A percentile compares a stretch with the other conserved stretches of the same genome.
phyloP scores from a whole-genome alignment of 345 rosid species.

The Jatropha curcas region DNA sequence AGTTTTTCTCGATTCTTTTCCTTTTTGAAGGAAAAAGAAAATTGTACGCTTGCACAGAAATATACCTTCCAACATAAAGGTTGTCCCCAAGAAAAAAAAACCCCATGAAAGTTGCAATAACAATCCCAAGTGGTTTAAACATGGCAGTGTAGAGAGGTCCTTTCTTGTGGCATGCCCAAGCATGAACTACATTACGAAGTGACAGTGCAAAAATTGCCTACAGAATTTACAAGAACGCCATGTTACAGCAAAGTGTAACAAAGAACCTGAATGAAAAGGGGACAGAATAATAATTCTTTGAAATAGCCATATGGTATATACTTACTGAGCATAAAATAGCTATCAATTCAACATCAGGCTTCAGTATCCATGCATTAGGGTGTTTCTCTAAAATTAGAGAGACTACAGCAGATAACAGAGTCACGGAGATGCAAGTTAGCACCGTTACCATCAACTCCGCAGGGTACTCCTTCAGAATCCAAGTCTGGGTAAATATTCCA shows the following conservation, averaged over 20 bases:
- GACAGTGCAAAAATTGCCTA: constrained; percentile 32
- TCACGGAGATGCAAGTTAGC: constrained; percentile 14
- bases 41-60: neutral
- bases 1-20: too few species aligned
- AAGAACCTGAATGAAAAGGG: too few species aligned
- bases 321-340: constrained; percentile 19
- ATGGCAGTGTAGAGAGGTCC: constrained; percentile 26
- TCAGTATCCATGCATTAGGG: constrained; percentile 20
- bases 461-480: constrained; percentile 20
- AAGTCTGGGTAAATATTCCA: constrained; percentile 15
- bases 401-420: constrained; percentile 27
- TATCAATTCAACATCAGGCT: constrained; percentile 15
- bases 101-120: constrained; percentile 33
- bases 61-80: constrained; percentile 16
- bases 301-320: neutral
- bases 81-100: constrained; percentile 36
- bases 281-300: neutral
- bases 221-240: neutral
- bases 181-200: constrained; percentile 27
- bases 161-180: constrained; percentile 33
- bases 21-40: too few species aligned
- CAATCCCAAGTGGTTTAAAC: constrained; percentile 36
- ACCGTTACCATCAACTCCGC: constrained; percentile 9
- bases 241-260: too few species aligned
- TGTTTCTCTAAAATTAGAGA: constrained; percentile 27